Base-by-base conservation (phyloP, 768 basidiomycete species). In the Amanita phalloides region DNA sequence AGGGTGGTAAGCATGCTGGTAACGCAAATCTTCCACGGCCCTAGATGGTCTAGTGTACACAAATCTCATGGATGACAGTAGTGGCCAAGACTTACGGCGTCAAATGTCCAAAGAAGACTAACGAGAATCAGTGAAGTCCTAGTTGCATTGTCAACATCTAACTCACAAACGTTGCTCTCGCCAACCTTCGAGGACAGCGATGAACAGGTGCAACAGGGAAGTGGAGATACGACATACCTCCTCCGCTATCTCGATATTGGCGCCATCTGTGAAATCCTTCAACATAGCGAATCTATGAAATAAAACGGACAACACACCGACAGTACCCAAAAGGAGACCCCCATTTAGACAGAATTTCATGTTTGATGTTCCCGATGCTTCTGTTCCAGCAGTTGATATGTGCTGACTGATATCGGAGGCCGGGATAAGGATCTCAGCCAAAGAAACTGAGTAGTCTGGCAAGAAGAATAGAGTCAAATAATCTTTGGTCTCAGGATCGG, bases 331-430 rank as follows among this genome's bases (percentile, higher is more conserved):
- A 11, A 97, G 71, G 45, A 97, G 70, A 20, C 91, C 93, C 35
- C 95, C 95, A 59, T 92, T 93, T 48, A 95, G 64, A 59, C 87
- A 88, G 68, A 97, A 91, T 67, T 87, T 88, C 85, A 89, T 87
- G 69, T 88, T 90, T 6, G 82, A 86, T 37, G 85, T 86, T 32
- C 83, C 85, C 1, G 80, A 82, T 9, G 86, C 85, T 63, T 97
- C 93, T 2, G 95, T 97, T 35, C 95, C 95, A 3, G 95, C 96
- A 11, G 95, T 98, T 21, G 90, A 93, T 66, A 99, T 97, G 66
- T 98, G 95, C 63, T 96, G 90, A 55, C 82, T 86, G 70, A 97
- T 87, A 65, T 98, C 93, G 26, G 87, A 86, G 10, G 95, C 89
- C n/a, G 87, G 89, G 54, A 92, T 88, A 58, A 93, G 73, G 21